Percentiles rank a stretch among this genome's conserved stretches.
These are phyloP conservation scores for Noccaea caerulescens DNA, from an alignment of 345 rosid genomes.

Conservation along the genomic window DNA sequence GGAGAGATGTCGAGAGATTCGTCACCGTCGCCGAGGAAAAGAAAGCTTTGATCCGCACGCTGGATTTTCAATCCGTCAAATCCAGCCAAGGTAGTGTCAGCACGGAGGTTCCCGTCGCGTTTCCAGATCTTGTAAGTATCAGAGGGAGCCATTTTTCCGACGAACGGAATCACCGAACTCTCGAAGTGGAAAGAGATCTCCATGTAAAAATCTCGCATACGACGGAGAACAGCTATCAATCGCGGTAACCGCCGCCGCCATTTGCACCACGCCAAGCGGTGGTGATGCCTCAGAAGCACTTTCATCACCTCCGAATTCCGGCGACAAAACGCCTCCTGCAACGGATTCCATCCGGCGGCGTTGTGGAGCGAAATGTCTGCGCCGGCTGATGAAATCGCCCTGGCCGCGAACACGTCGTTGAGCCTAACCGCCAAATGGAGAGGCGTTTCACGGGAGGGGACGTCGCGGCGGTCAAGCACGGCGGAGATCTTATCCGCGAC, in stretches of 20 bases:
- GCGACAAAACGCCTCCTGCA: slow-evolving; percentile 87
- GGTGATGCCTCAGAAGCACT: slow-evolving; percentile 67
- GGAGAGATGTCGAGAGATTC: slow-evolving; percentile 55
- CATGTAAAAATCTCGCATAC: slow-evolving; percentile 99
- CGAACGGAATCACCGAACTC: slow-evolving; percentile 96
- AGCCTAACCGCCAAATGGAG: slow-evolving; percentile 86
- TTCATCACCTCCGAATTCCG: slow-evolving; percentile 68
- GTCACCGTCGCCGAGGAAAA: slow-evolving; percentile 95
- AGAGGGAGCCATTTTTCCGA: slow-evolving; percentile 90
- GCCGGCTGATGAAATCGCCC: slow-evolving; percentile 67
- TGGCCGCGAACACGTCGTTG: slow-evolving; percentile 60
- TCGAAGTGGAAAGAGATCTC: slow-evolving; percentile 97
- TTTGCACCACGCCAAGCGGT: slow-evolving; percentile 88
- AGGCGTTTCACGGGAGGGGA: slow-evolving; percentile 83
- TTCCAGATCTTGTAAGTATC: slow-evolving; percentile 99
- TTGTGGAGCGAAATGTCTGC: slow-evolving; percentile 87
- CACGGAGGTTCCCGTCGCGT: slow-evolving; percentile 92
- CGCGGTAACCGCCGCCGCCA: slow-evolving; percentile 95
- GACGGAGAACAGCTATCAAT: slow-evolving; percentile 71
- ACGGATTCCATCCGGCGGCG: slow-evolving; percentile 90
- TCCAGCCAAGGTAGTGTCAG: slow-evolving; percentile 91
- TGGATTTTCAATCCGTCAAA: slow-evolving; percentile 96
- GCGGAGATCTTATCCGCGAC: slow-evolving; percentile 77
- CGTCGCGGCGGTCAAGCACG: slow-evolving; percentile 82
- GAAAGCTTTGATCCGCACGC: slow-evolving; percentile 92